phyloP scores from a whole-genome alignment of 1,284 basidiomycete species.

The Cutaneotrichosporon sp. region DNA sequence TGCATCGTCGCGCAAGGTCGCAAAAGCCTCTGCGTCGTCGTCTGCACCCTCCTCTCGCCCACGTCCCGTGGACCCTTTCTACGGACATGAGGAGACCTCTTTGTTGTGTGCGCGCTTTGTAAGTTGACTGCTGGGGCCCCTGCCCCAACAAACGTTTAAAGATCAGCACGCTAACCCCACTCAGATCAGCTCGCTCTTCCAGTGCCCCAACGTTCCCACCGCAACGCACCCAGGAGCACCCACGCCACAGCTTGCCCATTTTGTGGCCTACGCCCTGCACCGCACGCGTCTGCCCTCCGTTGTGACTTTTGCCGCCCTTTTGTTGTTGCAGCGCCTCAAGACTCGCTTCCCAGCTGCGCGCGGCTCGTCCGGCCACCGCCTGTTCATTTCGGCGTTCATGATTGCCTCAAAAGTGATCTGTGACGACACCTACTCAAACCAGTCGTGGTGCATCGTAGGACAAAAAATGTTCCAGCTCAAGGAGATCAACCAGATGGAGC shows the following conservation, averaged over 20 bases:
- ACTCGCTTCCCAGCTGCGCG: slow-evolving; percentile 84
- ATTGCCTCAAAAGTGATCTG: slow-evolving; percentile 65
- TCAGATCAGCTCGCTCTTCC: slow-evolving; percentile 52
- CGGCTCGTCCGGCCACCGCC: slow-evolving; percentile 81
- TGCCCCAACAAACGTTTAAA: too few relatives aligned
- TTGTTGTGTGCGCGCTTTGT: slow-evolving; percentile 70
- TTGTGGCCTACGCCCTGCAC: slow-evolving; percentile 85
- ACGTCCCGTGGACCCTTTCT: slow-evolving; percentile 59
- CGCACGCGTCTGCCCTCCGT: slow-evolving; percentile 75
- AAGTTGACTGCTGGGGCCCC: slow-evolving; percentile 48
- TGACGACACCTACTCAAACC: slow-evolving; percentile 95
- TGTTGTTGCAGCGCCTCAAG: slow-evolving; percentile 80
- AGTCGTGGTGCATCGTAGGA: slow-evolving; percentile 89
- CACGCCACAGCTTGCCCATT: slow-evolving; percentile 63
- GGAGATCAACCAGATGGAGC: slow-evolving; percentile 94
- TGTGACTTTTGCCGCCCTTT: slow-evolving; percentile 79
- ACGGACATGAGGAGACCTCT: slow-evolving; percentile 67
- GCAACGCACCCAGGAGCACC: slow-evolving; percentile 39
- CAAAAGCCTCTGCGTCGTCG: slow-evolving; percentile 39
- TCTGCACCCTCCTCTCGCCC: slow-evolving; percentile 38
- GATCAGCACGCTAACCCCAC: slow-evolving; percentile 1
- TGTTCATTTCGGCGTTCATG: slow-evolving; percentile 93
- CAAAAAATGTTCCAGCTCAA: slow-evolving; percentile 83
- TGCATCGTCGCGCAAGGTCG: slow-evolving; percentile 40
- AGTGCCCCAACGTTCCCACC: slow-evolving; percentile 48